phyloP scores from a whole-genome alignment of 1,284 basidiomycete genomes.

The Taiwanofungus camphoratus region DNA sequence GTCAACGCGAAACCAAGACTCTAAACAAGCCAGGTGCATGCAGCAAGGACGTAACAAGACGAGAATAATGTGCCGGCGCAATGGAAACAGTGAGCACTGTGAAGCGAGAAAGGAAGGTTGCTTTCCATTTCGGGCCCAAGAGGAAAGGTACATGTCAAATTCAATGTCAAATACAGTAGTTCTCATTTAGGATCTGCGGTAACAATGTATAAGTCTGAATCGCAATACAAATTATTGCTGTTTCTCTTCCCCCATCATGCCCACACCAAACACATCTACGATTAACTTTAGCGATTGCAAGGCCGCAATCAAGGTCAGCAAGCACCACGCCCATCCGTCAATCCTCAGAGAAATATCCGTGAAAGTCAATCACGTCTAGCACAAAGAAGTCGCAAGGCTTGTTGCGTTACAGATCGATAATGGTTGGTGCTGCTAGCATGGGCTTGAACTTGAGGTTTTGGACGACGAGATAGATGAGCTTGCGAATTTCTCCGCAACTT shows the following conservation, averaged over 20 bases:
- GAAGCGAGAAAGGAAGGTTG: no score
- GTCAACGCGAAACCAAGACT: no score
- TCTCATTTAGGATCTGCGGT: no score
- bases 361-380: neutral
- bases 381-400: neutral
- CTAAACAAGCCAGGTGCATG: no score
- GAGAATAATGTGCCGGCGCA: no score
- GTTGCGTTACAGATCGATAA: neutral
- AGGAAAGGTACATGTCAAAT: no score
- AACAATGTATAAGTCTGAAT: neutral
- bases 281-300: neutral
- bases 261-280: neutral
- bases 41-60: no score
- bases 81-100: no score
- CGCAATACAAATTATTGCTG: no score
- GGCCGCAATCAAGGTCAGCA: neutral
- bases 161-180: no score
- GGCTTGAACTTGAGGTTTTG: neutral
- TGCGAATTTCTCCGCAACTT: neutral
- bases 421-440: neutral
- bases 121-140: no score
- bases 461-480: neutral
- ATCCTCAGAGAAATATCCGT: neutral
- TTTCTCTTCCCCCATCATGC: neutral
- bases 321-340: neutral